Evolutionary conservation across 805 yeast genomes (phyloP), one percentile per base, ranked within the genome.

Genomic region (Naumovozyma baii): DNA sequence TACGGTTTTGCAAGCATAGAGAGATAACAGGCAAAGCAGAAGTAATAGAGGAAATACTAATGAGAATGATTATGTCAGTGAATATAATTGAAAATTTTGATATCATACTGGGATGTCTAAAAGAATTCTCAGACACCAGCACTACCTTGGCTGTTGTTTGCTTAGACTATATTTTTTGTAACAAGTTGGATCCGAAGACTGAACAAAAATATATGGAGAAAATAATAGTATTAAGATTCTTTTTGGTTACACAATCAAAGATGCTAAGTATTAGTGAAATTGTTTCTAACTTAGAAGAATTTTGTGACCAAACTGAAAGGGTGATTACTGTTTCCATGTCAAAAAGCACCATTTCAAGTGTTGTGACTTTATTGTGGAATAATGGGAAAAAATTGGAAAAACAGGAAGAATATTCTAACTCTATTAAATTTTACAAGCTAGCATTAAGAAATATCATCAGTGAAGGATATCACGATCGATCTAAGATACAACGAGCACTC

Each of bases 301-400:
- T 61, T 20, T 41, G 61, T 18, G 49, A 51, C 5, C 37, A 48
- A 13, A 45, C 62, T 0, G 64, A 66, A 33, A 57, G 49, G 30
- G 45, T 51, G 4, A 43, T 67, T 3, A 29, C 43, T n/a, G 43
- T 39, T 19, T 31, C 46, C 0, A 41, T 68, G 2, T 51, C 64
- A 0, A 54, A 50, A 25, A 50, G 52, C 13, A 50, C 66, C 4
- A 40, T 59, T 5, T 55, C 65, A 4, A 52, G 67, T 32, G 37
- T 62, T 4, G 52, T 63, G 0, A 58, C 70, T 1, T 40, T 68
- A 19, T 41, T 69, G 15, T 69, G 72, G 70, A 67, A 66, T 36
- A 39, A 48, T 15, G 70, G 67, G 0, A 65, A 65, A 31, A 44
- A 48, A 14, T 44, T 50, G 14, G 54, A 52, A 20, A 68, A 57